These are phyloP conservation scores for Dictyostelium firmibasis DNA, from an alignment of 78 protist genomes.

Conservation along the genomic window DNA sequence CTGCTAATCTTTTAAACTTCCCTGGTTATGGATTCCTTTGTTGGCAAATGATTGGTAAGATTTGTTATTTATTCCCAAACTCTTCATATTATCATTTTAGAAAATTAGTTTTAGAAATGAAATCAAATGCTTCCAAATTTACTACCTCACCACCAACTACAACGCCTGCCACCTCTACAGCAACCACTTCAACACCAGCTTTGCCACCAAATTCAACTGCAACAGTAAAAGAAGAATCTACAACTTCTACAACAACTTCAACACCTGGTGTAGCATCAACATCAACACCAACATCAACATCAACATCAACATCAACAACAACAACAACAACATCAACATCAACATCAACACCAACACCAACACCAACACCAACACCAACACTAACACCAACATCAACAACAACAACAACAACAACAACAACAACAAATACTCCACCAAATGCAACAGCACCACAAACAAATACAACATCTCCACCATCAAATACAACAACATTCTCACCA, in stretches of 20 bases:
- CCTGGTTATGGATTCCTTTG: conserved; percentile 72
- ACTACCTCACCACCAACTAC: neutral
- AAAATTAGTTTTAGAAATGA: conserved; percentile 53
- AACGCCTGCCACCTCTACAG: neutral
- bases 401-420: neutral
- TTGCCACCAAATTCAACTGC: neutral
- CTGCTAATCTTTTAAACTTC: neutral
- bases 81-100: conserved; percentile 45
- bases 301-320: neutral
- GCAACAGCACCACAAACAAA: neutral
- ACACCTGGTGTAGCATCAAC: neutral
- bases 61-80: conserved; percentile 47
- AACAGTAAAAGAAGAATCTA: neutral
- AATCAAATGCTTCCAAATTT: neutral
- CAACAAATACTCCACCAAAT: neutral
- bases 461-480: neutral
- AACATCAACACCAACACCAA: neutral
- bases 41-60: conserved; percentile 58
- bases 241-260: neutral
- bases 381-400: neutral
- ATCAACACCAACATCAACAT: neutral
- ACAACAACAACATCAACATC: neutral
- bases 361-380: neutral
- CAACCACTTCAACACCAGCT: neutral
- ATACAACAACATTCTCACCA: neutral